Conservation (phyloP, 768 basidiomycete species). For the Suillus occidentalis region DNA sequence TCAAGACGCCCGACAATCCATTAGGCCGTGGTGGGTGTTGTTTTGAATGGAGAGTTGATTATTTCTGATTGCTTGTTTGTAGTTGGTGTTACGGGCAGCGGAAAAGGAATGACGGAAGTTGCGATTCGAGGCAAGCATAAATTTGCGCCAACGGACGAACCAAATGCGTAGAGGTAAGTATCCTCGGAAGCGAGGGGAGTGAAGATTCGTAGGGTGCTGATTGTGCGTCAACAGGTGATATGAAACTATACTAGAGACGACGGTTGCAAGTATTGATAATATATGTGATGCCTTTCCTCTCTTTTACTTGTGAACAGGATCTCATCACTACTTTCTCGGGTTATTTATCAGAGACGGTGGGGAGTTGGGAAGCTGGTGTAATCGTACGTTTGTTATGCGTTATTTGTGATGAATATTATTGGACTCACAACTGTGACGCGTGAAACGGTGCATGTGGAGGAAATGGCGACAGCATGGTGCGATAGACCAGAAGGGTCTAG, state of each 20-base stretch:
- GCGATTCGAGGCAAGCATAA: slow-evolving; percentile 73
- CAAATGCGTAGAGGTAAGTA: slow-evolving; percentile 26
- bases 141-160: slow-evolving; percentile 55
- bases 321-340: slow-evolving; percentile 20
- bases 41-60: slow-evolving; percentile 13
- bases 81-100: slow-evolving; percentile 93
- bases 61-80: slow-evolving; percentile 19
- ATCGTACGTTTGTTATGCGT: slow-evolving; percentile 14
- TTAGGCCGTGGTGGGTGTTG: slow-evolving; percentile 69
- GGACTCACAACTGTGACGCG: slow-evolving; percentile 12
- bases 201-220: slow-evolving; percentile 11
- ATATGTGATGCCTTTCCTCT: slow-evolving; percentile 26
- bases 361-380: slow-evolving; percentile 14
- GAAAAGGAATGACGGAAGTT: slow-evolving; percentile 84
- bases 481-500: neutral
- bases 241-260: slow-evolving; percentile 27
- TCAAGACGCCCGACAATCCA: slow-evolving; percentile 93
- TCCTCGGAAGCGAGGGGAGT: neutral
- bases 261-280: slow-evolving; percentile 12
- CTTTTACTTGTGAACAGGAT: slow-evolving; percentile 17
- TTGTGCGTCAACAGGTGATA: slow-evolving; percentile 12
- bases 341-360: slow-evolving; percentile 19
- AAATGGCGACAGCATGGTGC: neutral
- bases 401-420: slow-evolving; percentile 9
- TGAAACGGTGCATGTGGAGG: neutral